A percentile compares a stretch with the other conserved stretches of the same genome.
phyloP scores from a whole-genome alignment of 2,329 filamentous ascomycete species.

The Aspergillus floridensis region DNA sequence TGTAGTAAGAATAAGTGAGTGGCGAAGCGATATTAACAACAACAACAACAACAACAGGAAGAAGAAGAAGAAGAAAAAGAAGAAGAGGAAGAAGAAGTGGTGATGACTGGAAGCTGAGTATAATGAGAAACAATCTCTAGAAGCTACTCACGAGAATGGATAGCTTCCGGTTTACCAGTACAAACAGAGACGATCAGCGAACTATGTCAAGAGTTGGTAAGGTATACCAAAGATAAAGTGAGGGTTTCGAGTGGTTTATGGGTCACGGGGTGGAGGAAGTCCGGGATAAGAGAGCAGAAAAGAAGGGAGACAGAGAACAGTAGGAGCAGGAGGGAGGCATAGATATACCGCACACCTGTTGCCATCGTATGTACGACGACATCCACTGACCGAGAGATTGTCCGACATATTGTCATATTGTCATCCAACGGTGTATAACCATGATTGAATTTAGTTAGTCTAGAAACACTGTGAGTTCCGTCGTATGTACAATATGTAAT shows the following conservation, averaged over 20 bases:
- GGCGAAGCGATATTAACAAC: background rate
- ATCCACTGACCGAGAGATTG: background rate
- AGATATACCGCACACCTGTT: no score
- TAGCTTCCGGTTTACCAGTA: background rate
- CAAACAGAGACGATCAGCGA: background rate
- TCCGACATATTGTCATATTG: background rate
- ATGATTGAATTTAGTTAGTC: no score
- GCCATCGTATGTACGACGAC: background rate
- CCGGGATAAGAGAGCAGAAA: no score
- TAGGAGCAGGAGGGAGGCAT: no score
- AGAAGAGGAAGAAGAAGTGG: no score
- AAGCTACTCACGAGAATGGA: background rate
- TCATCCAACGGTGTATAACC: background rate
- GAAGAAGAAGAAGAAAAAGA: no score
- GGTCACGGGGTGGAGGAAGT: no score
- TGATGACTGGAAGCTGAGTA: no score
- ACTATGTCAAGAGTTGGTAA: background rate
- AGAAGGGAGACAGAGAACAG: no score
- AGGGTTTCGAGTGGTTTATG: background rate
- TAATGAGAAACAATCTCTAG: no score
- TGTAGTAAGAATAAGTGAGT: background rate
- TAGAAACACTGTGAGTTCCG: no score
- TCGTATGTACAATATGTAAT: no score
- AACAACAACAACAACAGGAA: background rate
- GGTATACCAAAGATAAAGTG: background rate